Evolutionary conservation across 257 asterid genomes (phyloP), one percentile per base, ranked within the genome.

Genomic region (Penstemon barbatus): DNA sequence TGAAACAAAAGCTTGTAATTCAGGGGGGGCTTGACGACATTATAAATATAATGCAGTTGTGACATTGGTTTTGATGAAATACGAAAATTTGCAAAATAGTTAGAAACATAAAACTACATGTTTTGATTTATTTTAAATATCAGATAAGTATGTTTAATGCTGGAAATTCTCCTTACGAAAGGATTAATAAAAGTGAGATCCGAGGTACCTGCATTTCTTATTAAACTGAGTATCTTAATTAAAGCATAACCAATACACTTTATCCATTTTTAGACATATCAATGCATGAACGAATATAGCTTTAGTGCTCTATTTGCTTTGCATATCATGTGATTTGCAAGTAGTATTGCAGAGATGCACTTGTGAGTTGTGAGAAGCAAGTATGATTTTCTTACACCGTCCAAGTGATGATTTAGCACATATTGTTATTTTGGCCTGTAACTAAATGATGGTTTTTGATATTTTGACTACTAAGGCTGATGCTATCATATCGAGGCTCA

Each of bases 401-500:
- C 44, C 37, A 59, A 36, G 4, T 7, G 39, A 55, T 49, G 48
- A 10, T 73, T 19, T 65, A 43, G 36, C 9, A 40, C 0, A 37
- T 41, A 5, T 39, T 52, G 50, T 25, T 8, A 43, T 13, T 69
- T 38, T 25, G 19, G 7, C 56, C 4, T 66, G 44, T 58, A 18
- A 56, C 19, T 52, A 62, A 67, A 58, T 75, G 38, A 18, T 74
- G 36, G 45, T 46, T 75, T 45, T 68, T 52, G 52, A 40, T 25
- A 25, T 37, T 72, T 75, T 57, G 9, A 57, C 54, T 63, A 80
- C 49, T 65, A 61, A 89, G 96, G 96, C 97, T 53, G 97, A 89
- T 74, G 96, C 96, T 75, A 83, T 92, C 38, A 57, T 87, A 61
- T 75, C 61, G 59, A 83, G 73, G 82, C 86, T 89, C 69, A 53